These are phyloP conservation scores for Mortierella sp. DNA, from an alignment of 371 early-diverging fungal species.

Conservation along the genomic window DNA sequence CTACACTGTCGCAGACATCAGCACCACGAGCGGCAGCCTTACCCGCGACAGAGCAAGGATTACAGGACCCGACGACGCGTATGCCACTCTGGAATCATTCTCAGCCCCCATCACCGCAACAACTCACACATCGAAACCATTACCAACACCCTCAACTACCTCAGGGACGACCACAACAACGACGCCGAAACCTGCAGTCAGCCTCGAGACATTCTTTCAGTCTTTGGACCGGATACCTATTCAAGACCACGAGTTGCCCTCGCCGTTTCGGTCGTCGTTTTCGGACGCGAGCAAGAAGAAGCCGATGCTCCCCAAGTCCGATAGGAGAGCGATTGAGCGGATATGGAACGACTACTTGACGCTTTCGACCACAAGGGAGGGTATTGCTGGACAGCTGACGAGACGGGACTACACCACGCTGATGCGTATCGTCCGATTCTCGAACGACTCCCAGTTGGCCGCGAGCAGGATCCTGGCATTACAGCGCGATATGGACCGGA, in stretches of 20 bases:
- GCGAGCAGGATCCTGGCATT: constrained; percentile 21
- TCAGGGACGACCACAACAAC: background rate
- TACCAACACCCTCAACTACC: background rate
- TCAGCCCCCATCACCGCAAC: background rate
- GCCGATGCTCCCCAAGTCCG: background rate
- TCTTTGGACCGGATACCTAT: constrained; percentile 9
- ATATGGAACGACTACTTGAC: constrained; percentile 21
- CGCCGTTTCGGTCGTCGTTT: constrained; percentile 12
- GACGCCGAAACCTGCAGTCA: background rate
- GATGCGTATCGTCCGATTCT: constrained; percentile 28
- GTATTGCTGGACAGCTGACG: background rate
- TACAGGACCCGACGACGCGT: background rate
- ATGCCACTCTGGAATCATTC: background rate
- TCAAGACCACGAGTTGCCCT: constrained; percentile 11
- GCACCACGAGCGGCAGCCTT: background rate
- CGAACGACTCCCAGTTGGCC: background rate
- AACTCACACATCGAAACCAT: background rate
- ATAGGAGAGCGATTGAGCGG: background rate
- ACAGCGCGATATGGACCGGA: constrained; percentile 2
- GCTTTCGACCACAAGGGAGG: background rate
- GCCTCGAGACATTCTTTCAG: background rate
- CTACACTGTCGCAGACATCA: constrained; percentile 15
- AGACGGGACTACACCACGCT: constrained; percentile 31
- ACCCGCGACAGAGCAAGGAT: background rate
- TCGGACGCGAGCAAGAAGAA: constrained; percentile 6